Conservation (phyloP, 208 protist genomes). For the Wallacemonas sp. region DNA sequence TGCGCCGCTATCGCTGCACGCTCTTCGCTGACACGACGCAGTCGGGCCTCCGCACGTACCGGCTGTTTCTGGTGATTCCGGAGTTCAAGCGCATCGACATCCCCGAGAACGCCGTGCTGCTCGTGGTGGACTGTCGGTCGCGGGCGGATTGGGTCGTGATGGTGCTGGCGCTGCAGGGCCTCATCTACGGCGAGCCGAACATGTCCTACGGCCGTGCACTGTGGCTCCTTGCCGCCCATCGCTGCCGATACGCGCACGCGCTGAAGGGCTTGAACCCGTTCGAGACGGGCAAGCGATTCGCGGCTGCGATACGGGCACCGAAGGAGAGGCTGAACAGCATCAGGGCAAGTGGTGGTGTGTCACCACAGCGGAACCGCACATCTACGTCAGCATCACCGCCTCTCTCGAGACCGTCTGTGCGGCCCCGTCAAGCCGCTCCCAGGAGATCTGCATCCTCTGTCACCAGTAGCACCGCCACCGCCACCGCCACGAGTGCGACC, state of each 20-base stretch:
- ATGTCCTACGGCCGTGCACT: conserved; percentile 72
- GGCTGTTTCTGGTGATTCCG: conserved; percentile 51
- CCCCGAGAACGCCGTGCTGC: conserved; percentile 38
- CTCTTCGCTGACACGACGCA: conserved; percentile 41
- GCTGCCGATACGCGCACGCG: conserved; percentile 33
- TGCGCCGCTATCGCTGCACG: conserved; percentile 54
- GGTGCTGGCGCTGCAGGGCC: conserved; percentile 31
- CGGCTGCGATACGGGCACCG: no score
- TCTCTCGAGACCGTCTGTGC: no score
- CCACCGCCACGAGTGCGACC: background rate
- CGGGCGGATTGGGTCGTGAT: conserved; percentile 58
- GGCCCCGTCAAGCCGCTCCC: background rate
- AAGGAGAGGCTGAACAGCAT: no score
- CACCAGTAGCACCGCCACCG: background rate
- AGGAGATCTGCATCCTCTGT: background rate
- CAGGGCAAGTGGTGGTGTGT: no score
- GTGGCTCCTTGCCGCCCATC: conserved; percentile 72
- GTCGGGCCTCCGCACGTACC: conserved; percentile 30
- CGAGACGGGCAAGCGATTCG: background rate
- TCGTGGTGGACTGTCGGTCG: conserved; percentile 67
- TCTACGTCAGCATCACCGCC: no score
- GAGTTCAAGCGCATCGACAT: conserved; percentile 29
- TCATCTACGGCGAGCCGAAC: background rate
- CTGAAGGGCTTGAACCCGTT: conserved; percentile 41
- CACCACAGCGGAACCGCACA: no score